Evolutionary conservation across 768 basidiomycete species (phyloP).

Genomic region (Leccinum pellstonianum): DNA sequence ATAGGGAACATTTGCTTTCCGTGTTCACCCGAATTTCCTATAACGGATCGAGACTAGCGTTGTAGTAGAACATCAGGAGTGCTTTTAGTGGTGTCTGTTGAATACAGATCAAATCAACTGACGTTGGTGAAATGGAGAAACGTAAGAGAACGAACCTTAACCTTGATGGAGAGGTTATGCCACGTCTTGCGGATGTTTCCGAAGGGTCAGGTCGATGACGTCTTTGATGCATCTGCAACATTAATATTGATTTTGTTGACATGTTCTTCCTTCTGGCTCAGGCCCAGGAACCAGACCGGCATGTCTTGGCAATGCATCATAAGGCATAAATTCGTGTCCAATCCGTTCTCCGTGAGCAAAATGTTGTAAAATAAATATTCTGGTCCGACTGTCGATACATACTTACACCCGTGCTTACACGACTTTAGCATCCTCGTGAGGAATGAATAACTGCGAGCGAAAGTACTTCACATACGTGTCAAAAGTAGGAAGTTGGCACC

Average conservation of each 20-base stretch:
- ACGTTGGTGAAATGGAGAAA: slow-evolving; percentile 8
- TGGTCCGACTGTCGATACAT: background rate
- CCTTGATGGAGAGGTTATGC: slow-evolving; percentile 67
- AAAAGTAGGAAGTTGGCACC: background rate
- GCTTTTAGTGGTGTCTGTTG: slow-evolving; percentile 88
- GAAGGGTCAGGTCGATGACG: slow-evolving; percentile 81
- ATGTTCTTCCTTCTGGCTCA: no score
- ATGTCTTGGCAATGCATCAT: no score
- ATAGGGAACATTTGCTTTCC: no score
- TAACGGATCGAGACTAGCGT: slow-evolving; percentile 31
- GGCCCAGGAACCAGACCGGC: no score
- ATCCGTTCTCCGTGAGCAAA: background rate
- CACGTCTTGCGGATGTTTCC: slow-evolving; percentile 48
- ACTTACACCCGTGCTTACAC: background rate
- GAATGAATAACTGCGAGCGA: background rate
- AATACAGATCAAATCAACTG: background rate
- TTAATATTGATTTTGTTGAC: no score
- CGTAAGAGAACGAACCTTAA: slow-evolving; percentile 24
- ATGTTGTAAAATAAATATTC: background rate
- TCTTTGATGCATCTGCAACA: slow-evolving; percentile 40
- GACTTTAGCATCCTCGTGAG: background rate
- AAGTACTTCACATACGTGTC: background rate
- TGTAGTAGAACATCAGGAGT: slow-evolving; percentile 91
- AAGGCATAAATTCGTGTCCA: background rate
- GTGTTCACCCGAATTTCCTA: no score